Evolutionary conservation across 169 alveolate species (phyloP).

Genomic region (Eimeria praecox): DNA sequence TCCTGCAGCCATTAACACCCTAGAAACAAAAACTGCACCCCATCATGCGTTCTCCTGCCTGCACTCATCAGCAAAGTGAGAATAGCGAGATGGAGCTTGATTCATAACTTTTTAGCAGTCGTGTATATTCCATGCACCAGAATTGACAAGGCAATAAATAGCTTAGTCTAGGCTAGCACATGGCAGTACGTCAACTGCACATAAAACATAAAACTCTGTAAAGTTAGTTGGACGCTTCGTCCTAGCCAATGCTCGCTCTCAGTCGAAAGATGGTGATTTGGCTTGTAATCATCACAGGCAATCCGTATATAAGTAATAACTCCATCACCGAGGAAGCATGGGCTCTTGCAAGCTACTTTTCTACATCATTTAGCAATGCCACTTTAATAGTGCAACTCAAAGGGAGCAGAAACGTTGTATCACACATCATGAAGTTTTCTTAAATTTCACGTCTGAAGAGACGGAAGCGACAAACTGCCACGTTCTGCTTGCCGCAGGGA

Average conservation of each 20-base stretch:
- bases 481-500: no score
- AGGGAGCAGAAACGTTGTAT: no score
- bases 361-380: not conserved
- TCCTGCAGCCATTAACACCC: not conserved
- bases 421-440: no score
- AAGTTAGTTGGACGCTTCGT: not conserved
- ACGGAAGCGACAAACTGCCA: no score
- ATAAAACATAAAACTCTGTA: not conserved
- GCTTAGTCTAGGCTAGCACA: not conserved
- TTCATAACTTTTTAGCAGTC: not conserved
- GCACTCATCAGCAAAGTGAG: constrained; percentile 50
- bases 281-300: not conserved
- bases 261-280: constrained; percentile 68
- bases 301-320: not conserved
- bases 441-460: no score
- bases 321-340: constrained; percentile 13
- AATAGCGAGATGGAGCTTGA: constrained; percentile 56
- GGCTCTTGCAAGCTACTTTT: not conserved
- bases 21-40: not conserved
- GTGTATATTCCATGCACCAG: constrained; percentile 33
- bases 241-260: not conserved
- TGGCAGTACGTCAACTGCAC: constrained; percentile 60
- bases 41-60: constrained; percentile 47
- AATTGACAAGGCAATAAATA: not conserved
- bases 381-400: no score